These are phyloP conservation scores for Fusarium tricinctum DNA, from an alignment of 2,329 filamentous ascomycete genomes.

Conservation along the genomic window DNA sequence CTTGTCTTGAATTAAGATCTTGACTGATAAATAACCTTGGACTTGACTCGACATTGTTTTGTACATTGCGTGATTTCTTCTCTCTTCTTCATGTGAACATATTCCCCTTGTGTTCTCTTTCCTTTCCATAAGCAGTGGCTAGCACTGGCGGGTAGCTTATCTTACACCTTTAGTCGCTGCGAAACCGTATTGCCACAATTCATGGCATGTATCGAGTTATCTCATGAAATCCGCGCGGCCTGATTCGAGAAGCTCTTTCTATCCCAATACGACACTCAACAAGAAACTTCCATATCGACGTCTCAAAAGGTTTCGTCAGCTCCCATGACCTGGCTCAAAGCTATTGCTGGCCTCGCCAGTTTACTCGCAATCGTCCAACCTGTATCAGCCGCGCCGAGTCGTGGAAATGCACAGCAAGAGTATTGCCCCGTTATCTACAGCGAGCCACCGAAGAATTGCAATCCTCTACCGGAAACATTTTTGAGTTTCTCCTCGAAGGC, in stretches of 20 bases:
- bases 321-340: slow-evolving; percentile 37
- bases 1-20: slow-evolving; percentile 29
- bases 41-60: slow-evolving; percentile 14
- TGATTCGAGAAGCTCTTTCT: slow-evolving; percentile 1
- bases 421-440: slow-evolving; percentile 47
- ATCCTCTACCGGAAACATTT: slow-evolving; percentile 43
- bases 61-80: slow-evolving; percentile 9
- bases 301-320: neutral
- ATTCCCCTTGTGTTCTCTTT: neutral
- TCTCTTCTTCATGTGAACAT: slow-evolving; percentile 2
- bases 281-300: neutral
- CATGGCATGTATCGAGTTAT: slow-evolving; percentile 35
- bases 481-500: slow-evolving; percentile 34
- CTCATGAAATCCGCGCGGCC: slow-evolving; percentile 33
- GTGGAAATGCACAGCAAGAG: slow-evolving; percentile 11
- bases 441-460: slow-evolving; percentile 36
- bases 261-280: neutral
- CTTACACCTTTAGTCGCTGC: slow-evolving; percentile 21
- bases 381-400: slow-evolving; percentile 34
- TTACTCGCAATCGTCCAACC: slow-evolving; percentile 14
- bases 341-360: slow-evolving; percentile 27
- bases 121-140: neutral
- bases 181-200: slow-evolving; percentile 34
- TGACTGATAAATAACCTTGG: slow-evolving; percentile 37
- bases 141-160: slow-evolving; percentile 17